A percentile compares a stretch with the other conserved stretches of the same genome.
These are phyloP conservation scores for Leersia perrieri DNA, from an alignment of 176 grass and related monocot genomes.

Conservation along the genomic window DNA sequence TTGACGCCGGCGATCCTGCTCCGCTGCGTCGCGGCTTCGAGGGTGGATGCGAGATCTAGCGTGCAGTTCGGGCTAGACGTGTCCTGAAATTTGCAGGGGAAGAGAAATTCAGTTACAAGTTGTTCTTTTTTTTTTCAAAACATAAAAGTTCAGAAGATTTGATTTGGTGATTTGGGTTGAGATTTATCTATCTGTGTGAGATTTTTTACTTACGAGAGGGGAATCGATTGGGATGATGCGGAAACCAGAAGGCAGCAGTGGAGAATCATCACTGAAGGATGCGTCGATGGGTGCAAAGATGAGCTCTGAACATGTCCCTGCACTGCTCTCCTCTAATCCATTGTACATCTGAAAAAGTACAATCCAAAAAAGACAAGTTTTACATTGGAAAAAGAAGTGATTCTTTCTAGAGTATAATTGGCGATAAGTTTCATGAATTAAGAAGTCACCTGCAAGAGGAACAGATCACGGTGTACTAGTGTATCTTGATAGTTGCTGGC, in stretches of 20 bases:
- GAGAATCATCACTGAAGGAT: slow-evolving; percentile 85
- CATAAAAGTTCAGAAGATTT: neutral
- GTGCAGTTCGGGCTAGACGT: slow-evolving; percentile 67
- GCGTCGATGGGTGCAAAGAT: slow-evolving; percentile 93
- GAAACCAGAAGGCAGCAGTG: slow-evolving; percentile 84
- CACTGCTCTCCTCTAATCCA: slow-evolving; percentile 67
- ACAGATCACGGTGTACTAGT: slow-evolving; percentile 65
- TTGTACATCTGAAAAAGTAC: slow-evolving; percentile 69
- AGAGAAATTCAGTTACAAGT: neutral
- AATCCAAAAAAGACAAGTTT: slow-evolving; percentile 10
- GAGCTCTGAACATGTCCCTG: slow-evolving; percentile 80
- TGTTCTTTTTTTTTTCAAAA: no score
- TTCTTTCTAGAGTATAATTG: neutral
- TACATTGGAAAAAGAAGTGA: neutral
- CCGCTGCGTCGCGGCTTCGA: slow-evolving; percentile 58
- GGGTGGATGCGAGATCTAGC: slow-evolving; percentile 81
- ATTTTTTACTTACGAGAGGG: slow-evolving; percentile 49
- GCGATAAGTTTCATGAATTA: neutral
- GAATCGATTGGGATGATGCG: slow-evolving; percentile 84
- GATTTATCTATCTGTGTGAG: neutral
- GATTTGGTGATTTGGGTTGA: neutral
- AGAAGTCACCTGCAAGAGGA: slow-evolving; percentile 70
- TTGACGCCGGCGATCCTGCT: slow-evolving; percentile 4
- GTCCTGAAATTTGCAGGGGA: slow-evolving; percentile 3
- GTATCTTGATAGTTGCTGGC: slow-evolving; percentile 40